A percentile compares a stretch with the other conserved stretches of the same genome.
Evolutionary conservation across 352 stramenopile genomes (phyloP).

Genomic region (Pythium phragmitis): DNA sequence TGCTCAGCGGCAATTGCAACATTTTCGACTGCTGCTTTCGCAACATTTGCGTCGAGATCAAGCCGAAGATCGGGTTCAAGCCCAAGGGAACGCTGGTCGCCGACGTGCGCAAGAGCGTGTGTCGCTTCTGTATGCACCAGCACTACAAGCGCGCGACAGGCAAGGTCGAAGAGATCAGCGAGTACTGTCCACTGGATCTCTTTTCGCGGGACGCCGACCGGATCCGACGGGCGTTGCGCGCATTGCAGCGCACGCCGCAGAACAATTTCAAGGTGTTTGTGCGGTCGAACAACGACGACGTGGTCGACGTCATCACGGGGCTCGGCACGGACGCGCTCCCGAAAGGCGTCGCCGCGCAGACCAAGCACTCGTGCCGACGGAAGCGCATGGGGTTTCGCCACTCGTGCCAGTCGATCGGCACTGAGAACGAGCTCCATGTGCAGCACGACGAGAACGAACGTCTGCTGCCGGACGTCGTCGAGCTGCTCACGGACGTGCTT

Average conservation of each 20-base stretch:
- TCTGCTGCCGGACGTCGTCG: constrained; percentile 64
- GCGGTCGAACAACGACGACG: constrained; percentile 70
- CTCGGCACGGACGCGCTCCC: constrained; percentile 65
- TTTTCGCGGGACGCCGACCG: constrained; percentile 66
- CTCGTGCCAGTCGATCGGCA: constrained; percentile 71
- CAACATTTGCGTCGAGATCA: constrained; percentile 87
- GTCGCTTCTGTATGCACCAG: constrained; percentile 90
- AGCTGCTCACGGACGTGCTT: constrained; percentile 75
- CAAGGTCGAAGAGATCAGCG: constrained; percentile 81
- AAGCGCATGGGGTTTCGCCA: constrained; percentile 78
- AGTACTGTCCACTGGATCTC: constrained; percentile 82
- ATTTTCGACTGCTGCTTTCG: constrained; percentile 86
- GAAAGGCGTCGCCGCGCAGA: constrained; percentile 54
- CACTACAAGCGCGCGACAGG: constrained; percentile 73
- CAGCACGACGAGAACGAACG: constrained; percentile 23
- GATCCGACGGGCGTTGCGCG: constrained; percentile 58
- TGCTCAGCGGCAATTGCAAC: constrained; percentile 47
- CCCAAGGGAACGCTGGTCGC: constrained; percentile 54
- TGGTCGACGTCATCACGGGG: constrained; percentile 77
- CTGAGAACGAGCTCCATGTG: constrained; percentile 43
- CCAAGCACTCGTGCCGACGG: constrained; percentile 62
- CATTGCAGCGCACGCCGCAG: constrained; percentile 78
- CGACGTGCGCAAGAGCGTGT: constrained; percentile 58
- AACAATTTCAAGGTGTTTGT: constrained; percentile 92
- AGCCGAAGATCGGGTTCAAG: constrained; percentile 86